Conservation (phyloP, 2,329 filamentous ascomycete species). For the Exutisphaerella laricina region DNA sequence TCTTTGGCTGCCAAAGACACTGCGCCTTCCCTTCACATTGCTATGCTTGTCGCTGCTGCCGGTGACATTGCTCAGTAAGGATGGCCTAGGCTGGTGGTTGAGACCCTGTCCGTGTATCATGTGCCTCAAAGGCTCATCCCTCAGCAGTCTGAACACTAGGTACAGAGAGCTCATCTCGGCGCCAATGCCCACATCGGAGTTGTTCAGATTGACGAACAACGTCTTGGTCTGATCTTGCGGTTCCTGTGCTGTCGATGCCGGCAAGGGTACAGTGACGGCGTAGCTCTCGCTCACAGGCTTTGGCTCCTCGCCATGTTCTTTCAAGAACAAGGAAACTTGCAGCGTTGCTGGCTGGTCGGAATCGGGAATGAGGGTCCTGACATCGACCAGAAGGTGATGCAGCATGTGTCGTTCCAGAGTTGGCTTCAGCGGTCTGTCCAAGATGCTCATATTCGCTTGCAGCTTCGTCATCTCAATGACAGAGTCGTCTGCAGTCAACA, state of each 20-base stretch:
- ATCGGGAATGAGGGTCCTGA: conserved; percentile 74
- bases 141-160: conserved; percentile 74
- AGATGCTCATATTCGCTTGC: conserved; percentile 91
- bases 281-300: conserved; percentile 77
- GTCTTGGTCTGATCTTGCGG: conserved; percentile 69
- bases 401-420: conserved; percentile 64
- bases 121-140: conserved; percentile 44
- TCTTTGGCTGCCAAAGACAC: conserved; percentile 63
- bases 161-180: conserved; percentile 66
- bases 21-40: conserved; percentile 40
- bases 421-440: conserved; percentile 72
- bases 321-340: conserved; percentile 70
- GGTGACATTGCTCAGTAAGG: conserved; percentile 15
- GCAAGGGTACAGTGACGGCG: conserved; percentile 68
- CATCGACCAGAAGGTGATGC: conserved; percentile 76
- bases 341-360: conserved; percentile 70
- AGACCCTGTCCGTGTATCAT: conserved; percentile 21
- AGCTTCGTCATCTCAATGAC: conserved; percentile 84
- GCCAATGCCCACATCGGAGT: conserved; percentile 64
- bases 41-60: conserved; percentile 19
- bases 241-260: conserved; percentile 62
- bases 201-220: conserved; percentile 78
- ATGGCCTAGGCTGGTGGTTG: conserved; percentile 14
- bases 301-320: conserved; percentile 57
- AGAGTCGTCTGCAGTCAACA: conserved; percentile 88